Percentiles rank a stretch among this genome's conserved stretches.
phyloP scores from a whole-genome alignment of 768 basidiomycete genomes.

The Kockovaella imperatae region DNA sequence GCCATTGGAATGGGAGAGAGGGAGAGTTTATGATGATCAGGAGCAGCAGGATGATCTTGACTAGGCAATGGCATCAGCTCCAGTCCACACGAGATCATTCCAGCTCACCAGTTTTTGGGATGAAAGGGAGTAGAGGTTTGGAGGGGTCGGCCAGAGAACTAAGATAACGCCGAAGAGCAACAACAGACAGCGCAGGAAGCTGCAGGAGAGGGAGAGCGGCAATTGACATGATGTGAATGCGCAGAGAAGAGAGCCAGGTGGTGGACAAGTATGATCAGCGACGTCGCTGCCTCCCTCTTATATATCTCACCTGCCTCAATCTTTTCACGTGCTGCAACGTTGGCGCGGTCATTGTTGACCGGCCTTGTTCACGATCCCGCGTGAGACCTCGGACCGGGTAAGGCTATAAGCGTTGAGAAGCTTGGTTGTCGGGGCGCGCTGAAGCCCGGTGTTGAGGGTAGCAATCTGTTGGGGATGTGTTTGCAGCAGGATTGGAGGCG shows the following conservation, averaged over 20 bases:
- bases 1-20: slow-evolving; percentile 38
- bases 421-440: too few relatives aligned
- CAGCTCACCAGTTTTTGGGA: slow-evolving; percentile 12
- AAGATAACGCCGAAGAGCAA: not conserved
- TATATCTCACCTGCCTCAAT: too few relatives aligned
- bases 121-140: slow-evolving; percentile 12
- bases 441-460: too few relatives aligned
- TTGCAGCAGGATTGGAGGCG: too few relatives aligned
- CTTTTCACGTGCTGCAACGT: too few relatives aligned
- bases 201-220: not conserved
- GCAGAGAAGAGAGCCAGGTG: not conserved
- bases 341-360: too few relatives aligned
- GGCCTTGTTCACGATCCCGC: too few relatives aligned
- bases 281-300: too few relatives aligned
- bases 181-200: not conserved
- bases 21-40: slow-evolving; percentile 31
- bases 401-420: too few relatives aligned
- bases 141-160: slow-evolving; percentile 3
- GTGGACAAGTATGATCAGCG: too few relatives aligned
- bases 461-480: too few relatives aligned
- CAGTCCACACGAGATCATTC: not conserved
- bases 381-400: too few relatives aligned
- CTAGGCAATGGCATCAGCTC: slow-evolving; percentile 6
- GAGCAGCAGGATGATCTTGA: slow-evolving; percentile 31
- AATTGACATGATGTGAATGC: not conserved